Evolutionary conservation across 495 filamentous ascomycete genomes (phyloP).

Genomic region (Penicillium herquei): DNA sequence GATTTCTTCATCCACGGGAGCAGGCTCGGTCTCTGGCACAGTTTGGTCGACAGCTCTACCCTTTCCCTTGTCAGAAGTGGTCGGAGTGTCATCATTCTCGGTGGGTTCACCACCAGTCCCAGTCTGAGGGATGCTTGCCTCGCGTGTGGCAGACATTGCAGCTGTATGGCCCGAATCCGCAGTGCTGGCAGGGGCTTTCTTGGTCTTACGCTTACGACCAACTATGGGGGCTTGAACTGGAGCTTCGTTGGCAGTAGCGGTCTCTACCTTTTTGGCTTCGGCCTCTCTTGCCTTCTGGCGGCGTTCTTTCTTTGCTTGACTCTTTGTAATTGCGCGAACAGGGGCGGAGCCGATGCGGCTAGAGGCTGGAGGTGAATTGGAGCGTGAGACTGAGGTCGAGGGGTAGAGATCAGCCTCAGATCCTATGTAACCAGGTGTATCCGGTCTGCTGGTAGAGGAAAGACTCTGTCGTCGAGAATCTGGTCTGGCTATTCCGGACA

Average conservation of each 20-base stretch:
- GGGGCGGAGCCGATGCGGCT: conserved; percentile 74
- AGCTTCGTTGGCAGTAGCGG: conserved; percentile 51
- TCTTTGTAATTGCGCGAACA: conserved; percentile 80
- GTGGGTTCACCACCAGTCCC: conserved; percentile 18
- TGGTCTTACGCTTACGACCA: conserved; percentile 87
- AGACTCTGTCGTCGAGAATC: conserved; percentile 60
- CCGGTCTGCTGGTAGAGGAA: conserved; percentile 63
- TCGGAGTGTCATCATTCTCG: conserved; percentile 29
- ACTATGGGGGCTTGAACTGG: conserved; percentile 76
- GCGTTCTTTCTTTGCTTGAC: conserved; percentile 83
- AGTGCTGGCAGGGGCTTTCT: conserved; percentile 56
- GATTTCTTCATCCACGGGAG: conserved; percentile 33
- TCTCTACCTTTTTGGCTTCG: conserved; percentile 63
- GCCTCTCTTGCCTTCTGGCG: conserved; percentile 58
- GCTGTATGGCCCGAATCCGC: conserved; percentile 40
- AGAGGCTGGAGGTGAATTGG: conserved; percentile 79
- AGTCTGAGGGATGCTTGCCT: conserved; percentile 35
- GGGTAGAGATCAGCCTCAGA: conserved; percentile 77
- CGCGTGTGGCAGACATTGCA: conserved; percentile 30
- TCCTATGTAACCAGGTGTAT: conserved; percentile 73
- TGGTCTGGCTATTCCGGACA: conserved; percentile 36
- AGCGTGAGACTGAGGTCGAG: conserved; percentile 78
- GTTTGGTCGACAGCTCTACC: conserved; percentile 31
- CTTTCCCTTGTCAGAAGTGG: conserved; percentile 34
- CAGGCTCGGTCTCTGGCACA: conserved; percentile 25